These are phyloP conservation scores for Barnettozyma hawaiiensis DNA, from an alignment of 1,139 yeast genomes.

Conservation along the genomic window DNA sequence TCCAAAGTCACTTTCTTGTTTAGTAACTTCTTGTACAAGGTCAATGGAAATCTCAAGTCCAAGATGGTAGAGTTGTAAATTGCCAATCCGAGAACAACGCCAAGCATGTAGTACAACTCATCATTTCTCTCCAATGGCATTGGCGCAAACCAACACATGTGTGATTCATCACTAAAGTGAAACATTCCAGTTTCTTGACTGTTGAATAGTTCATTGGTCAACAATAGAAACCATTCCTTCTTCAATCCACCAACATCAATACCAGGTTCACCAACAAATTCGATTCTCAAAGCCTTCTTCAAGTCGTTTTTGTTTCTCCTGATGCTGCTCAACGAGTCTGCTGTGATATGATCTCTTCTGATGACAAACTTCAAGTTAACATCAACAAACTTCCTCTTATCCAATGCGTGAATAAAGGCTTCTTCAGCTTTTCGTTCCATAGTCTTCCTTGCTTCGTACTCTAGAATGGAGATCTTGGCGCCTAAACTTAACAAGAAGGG, in stretches of 20 bases:
- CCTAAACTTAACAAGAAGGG: slow-evolving; percentile 83
- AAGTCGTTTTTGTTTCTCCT: slow-evolving; percentile 54
- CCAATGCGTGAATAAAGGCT: slow-evolving; percentile 74
- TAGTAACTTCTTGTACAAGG: slow-evolving; percentile 68
- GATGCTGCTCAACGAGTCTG: slow-evolving; percentile 71
- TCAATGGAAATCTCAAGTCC: slow-evolving; percentile 71
- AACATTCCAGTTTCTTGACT: slow-evolving; percentile 57
- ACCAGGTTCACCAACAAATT: slow-evolving; percentile 84
- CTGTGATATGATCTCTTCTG: slow-evolving; percentile 59
- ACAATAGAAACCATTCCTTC: slow-evolving; percentile 84
- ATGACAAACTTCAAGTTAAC: slow-evolving; percentile 65
- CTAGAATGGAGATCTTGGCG: slow-evolving; percentile 71
- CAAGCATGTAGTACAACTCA: slow-evolving; percentile 63
- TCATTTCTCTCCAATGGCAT: slow-evolving; percentile 37
- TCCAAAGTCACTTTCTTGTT: slow-evolving; percentile 49
- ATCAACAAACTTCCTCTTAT: slow-evolving; percentile 53
- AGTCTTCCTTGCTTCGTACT: slow-evolving; percentile 73
- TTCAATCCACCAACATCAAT: slow-evolving; percentile 91
- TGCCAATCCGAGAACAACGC: slow-evolving; percentile 84
- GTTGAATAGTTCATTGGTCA: slow-evolving; percentile 64
- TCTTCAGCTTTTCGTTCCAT: slow-evolving; percentile 90
- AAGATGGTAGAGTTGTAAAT: slow-evolving; percentile 84
- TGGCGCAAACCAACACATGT: slow-evolving; percentile 68
- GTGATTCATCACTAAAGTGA: slow-evolving; percentile 59
- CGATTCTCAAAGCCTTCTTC: slow-evolving; percentile 70